These are phyloP conservation scores for Baorangia bicolor DNA, from an alignment of 768 basidiomycete genomes.

Conservation along the genomic window DNA sequence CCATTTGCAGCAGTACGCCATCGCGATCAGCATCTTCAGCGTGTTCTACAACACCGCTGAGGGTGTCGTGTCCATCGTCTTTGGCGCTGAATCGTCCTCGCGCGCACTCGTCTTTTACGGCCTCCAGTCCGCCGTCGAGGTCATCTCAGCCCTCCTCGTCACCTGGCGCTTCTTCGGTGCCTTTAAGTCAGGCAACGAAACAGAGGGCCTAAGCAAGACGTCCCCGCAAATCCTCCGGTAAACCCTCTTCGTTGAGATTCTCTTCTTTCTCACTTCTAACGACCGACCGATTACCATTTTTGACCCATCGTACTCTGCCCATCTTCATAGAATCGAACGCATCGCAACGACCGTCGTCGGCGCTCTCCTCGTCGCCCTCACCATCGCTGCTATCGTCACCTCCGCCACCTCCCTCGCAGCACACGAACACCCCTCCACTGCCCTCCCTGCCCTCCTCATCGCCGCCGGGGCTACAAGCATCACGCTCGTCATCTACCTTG, in stretches of 20 bases:
- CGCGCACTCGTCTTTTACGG: conserved; percentile 48
- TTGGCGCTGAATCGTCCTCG: conserved; percentile 45
- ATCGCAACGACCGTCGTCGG: conserved; percentile 38
- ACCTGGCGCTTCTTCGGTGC: conserved; percentile 43
- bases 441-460: conserved; percentile 43
- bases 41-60: conserved; percentile 41
- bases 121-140: conserved; percentile 48
- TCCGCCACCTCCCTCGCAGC: conserved; percentile 36
- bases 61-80: conserved; percentile 43
- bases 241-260: neutral
- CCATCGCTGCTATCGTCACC: conserved; percentile 37
- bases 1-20: conserved; percentile 36
- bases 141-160: conserved; percentile 43
- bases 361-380: conserved; percentile 35
- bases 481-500: conserved; percentile 43
- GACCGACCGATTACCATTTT: neutral
- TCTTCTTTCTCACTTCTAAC: neutral
- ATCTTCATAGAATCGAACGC: conserved; percentile 36
- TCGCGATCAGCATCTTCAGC: conserved; percentile 42
- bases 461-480: conserved; percentile 40
- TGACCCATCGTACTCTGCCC: neutral
- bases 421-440: conserved; percentile 38
- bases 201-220: neutral
- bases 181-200: conserved; percentile 35
- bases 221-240: conserved; percentile 16